Evolutionary conservation across 2,329 filamentous ascomycete species (phyloP).

Genomic region (Lachnellula occidentalis): DNA sequence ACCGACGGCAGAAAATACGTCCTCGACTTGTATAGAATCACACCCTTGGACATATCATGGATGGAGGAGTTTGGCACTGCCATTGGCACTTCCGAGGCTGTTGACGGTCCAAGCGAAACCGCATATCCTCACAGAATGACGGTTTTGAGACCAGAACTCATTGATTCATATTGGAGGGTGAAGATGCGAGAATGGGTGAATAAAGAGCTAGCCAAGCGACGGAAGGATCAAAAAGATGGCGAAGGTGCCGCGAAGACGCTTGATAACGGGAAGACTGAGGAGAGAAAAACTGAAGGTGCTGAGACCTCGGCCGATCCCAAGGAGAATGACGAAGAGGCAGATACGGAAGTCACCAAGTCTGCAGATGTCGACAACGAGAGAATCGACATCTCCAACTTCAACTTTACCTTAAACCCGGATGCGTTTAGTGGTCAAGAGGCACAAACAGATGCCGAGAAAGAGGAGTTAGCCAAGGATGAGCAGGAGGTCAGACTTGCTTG

Average conservation of each 20-base stretch:
- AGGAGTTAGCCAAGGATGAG: conserved; percentile 77
- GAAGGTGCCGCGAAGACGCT: conserved; percentile 27
- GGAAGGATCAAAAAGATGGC: conserved; percentile 36
- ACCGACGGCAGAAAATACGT: conserved; percentile 97
- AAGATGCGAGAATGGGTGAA: conserved; percentile 89
- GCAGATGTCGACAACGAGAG: conserved; percentile 45
- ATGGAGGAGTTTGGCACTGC: conserved; percentile 68
- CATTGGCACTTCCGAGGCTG: conserved; percentile 31
- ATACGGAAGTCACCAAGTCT: conserved; percentile 29
- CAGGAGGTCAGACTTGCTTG: conserved; percentile 81
- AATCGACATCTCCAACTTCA: conserved; percentile 82
- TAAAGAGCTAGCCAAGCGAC: conserved; percentile 64
- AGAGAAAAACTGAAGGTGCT: conserved; percentile 24
- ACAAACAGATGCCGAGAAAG: conserved; percentile 85
- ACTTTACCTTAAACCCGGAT: conserved; percentile 87
- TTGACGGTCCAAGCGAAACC: conserved; percentile 20
- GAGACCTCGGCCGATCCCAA: conserved; percentile 24
- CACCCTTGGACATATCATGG: conserved; percentile 86
- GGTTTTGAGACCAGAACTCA: conserved; percentile 80
- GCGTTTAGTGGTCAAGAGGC: conserved; percentile 89
- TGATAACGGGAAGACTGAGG: conserved; percentile 24
- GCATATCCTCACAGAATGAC: conserved; percentile 93
- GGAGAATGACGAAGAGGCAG: conserved; percentile 31
- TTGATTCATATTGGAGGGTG: conserved; percentile 76
- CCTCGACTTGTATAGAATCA: conserved; percentile 92